Evolutionary conservation across 306 rosid genomes (phyloP).

Genomic region (Cyclanthera cordifolia): DNA sequence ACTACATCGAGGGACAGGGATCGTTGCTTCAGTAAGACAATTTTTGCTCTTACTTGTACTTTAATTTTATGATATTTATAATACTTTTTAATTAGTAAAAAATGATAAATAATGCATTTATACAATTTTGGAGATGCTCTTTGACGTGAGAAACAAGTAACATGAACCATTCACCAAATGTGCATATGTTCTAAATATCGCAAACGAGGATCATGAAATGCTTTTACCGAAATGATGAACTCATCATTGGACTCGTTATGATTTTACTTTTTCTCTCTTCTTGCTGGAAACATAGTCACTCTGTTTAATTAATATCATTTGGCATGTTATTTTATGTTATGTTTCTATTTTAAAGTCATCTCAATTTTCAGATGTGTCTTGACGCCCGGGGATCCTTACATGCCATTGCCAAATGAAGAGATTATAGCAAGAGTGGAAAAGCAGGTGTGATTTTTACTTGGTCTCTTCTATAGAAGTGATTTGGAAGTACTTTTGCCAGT

Average conservation of each 20-base stretch:
- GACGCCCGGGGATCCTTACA: slow-evolving; percentile 98
- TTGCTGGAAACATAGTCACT: background rate
- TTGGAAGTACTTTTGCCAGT: background rate
- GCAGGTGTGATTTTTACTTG: slow-evolving; percentile 37
- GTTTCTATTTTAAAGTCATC: slow-evolving; percentile 6
- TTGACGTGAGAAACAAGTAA: background rate
- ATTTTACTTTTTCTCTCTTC: background rate
- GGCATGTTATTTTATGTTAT: background rate
- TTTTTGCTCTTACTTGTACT: background rate
- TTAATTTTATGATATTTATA: background rate
- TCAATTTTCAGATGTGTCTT: slow-evolving; percentile 67
- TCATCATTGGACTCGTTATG: background rate
- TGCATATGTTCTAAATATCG: background rate
- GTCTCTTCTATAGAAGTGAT: background rate
- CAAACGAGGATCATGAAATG: background rate
- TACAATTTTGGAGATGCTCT: background rate
- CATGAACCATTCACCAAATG: background rate
- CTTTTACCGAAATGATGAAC: background rate
- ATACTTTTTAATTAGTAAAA: background rate
- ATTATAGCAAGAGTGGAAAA: slow-evolving; percentile 74
- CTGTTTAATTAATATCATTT: too few species aligned
- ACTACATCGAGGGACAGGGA: slow-evolving; percentile 93
- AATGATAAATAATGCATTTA: too few species aligned
- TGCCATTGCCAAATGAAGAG: slow-evolving; percentile 84
- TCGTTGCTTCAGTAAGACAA: slow-evolving; percentile 84